Base-by-base conservation (phyloP, 1,284 basidiomycete genomes). In the Ceratobasidium sp. region DNA sequence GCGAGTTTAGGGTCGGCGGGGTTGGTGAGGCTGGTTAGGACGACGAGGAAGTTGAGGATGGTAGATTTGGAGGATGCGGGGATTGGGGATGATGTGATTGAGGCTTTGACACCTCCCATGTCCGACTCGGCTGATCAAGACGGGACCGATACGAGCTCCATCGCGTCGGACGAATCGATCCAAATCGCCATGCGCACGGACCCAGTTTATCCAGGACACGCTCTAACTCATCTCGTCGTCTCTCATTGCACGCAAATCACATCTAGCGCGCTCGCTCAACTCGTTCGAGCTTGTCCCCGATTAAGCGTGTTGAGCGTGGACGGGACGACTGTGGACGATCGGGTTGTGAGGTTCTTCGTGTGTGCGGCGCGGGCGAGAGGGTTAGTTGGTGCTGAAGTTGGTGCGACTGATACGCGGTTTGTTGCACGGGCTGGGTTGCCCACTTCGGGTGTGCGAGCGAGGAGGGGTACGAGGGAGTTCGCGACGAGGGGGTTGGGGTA, bases 11-110 rank as follows among this genome's bases (percentile, higher is more conserved):
- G 88, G 78, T 91, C 94, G 79, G 89, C 88, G 1, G 94, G 94
- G 2, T 84, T 98, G 10, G 85, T 94, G n/a, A 87, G 88, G 59
- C 87, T 98, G 23, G 84, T 98, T 50, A 84, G 85, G 61, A 93
- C 92, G 12, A 92, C 91, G 6, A 93, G 93, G 0, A 83, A 87
- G 77, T 90, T 98, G 67, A 87, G 91, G 71, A 90, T 89, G 71
- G 84, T 98, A 59, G 97, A 98, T 83, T 85, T 98, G 44, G 97
- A 98, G 83, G 92, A 94, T 79, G 85, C 85, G 17, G 90, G 92
- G 33, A 90, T 97, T 70, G 92, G 90, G 1, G 95, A 98, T 84
- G 85, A 86, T 0, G 88, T 96, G 17, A 83, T 98, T 28, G 84
- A 86, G 17, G 87, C 87, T 0, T 85, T 97, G 59, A 94, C 93